These are phyloP conservation scores for Daedaleopsis nitida DNA, from an alignment of 768 basidiomycete genomes.

Conservation along the genomic window DNA sequence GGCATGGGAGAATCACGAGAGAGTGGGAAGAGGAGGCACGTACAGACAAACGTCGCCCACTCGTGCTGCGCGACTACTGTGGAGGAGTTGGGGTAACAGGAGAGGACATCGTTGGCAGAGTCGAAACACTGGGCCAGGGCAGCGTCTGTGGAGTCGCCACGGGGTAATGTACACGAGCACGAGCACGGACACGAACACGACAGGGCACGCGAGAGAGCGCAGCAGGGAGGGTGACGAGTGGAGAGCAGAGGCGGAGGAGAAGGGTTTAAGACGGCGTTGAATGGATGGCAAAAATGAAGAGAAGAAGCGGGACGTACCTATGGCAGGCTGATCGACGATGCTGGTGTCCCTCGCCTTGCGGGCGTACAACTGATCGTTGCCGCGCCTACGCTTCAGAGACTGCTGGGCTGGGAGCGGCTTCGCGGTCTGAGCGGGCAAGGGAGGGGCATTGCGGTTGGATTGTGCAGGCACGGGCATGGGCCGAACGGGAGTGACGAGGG, in stretches of 20 bases:
- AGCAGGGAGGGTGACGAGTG: background rate
- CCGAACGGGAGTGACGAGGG: constrained; percentile 25
- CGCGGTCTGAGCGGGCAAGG: constrained; percentile 14
- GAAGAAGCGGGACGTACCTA: constrained; percentile 16
- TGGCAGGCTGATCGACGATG: constrained; percentile 23
- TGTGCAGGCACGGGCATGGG: constrained; percentile 26
- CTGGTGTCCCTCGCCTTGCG: constrained; percentile 14
- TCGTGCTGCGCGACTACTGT: constrained; percentile 69
- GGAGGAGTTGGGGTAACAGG: constrained; percentile 69
- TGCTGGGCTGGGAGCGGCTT: constrained; percentile 1
- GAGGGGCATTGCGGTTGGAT: constrained; percentile 8
- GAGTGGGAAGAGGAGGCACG: constrained; percentile 37
- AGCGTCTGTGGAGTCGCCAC: constrained; percentile 23
- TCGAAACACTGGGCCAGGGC: constrained; percentile 52
- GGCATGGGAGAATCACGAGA: constrained; percentile 15
- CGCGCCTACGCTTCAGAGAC: constrained; percentile 15
- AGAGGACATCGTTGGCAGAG: constrained; percentile 71
- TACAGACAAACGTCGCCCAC: constrained; percentile 80
- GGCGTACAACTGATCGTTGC: constrained; percentile 21
- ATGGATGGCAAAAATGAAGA: background rate
- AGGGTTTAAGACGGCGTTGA: background rate
- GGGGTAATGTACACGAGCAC: constrained; percentile 1
- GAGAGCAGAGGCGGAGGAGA: background rate
- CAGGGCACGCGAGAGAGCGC: constrained; percentile 3
- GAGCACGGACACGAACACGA: background rate